Percentiles rank a stretch among this genome's conserved stretches.
Conservation (phyloP, 1,139 yeast genomes). For the Candida pseudoviswanathii region DNA sequence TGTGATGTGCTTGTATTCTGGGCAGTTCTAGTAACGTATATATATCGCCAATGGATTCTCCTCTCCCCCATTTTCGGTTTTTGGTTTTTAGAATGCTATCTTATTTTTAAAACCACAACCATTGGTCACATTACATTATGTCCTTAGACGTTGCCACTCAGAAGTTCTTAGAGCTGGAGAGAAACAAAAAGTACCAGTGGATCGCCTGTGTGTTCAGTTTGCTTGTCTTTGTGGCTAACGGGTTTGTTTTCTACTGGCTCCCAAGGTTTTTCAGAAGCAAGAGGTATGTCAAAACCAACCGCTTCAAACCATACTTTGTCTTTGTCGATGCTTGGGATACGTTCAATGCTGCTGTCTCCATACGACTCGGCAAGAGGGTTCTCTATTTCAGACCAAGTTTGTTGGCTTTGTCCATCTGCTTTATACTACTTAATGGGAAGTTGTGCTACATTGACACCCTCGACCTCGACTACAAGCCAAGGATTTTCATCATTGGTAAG, state of each 20-base stretch:
- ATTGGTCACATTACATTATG: background rate
- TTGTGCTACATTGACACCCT: conserved; percentile 31
- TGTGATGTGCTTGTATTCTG: background rate
- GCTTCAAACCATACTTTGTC: conserved; percentile 23
- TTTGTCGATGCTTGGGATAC: conserved; percentile 30
- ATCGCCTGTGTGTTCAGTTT: conserved; percentile 32
- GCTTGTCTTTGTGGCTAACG: conserved; percentile 34
- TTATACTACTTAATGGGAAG: conserved; percentile 29
- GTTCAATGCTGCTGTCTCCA: conserved; percentile 27
- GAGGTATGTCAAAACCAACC: conserved; percentile 16
- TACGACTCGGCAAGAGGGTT: conserved; percentile 5
- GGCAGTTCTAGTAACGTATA: background rate
- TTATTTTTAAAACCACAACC: background rate
- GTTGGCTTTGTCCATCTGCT: conserved; percentile 27
- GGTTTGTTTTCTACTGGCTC: conserved; percentile 45
- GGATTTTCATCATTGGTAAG: conserved; percentile 43
- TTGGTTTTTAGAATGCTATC: background rate
- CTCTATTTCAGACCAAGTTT: conserved; percentile 47
- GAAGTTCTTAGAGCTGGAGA: conserved; percentile 35
- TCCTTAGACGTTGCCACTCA: conserved; percentile 11
- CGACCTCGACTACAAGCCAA: conserved; percentile 43
- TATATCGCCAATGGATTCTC: background rate
- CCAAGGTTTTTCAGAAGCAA: conserved; percentile 27
- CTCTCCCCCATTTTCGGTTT: background rate
- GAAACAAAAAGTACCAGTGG: conserved; percentile 43